Percentiles rank a stretch among this genome's conserved stretches.
Evolutionary conservation across 1,284 basidiomycete species (phyloP).

Genomic region (Heliocybe sulcata): DNA sequence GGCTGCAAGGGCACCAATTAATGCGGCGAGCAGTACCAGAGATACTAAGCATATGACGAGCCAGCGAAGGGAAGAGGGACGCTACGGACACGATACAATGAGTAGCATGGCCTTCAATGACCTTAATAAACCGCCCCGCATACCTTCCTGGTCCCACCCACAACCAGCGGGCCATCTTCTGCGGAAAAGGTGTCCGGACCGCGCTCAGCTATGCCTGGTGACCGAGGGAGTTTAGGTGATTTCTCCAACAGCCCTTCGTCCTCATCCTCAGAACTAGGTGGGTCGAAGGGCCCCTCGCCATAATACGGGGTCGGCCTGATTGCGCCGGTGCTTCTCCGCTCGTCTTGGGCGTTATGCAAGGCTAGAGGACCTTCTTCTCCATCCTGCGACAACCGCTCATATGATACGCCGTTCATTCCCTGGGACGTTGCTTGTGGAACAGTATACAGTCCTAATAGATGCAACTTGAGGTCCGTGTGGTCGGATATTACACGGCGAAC

Average conservation of each 20-base stretch:
- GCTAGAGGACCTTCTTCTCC: conserved; percentile 8
- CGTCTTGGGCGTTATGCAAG: neutral
- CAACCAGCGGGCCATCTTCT: conserved; percentile 23
- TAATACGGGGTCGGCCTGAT: conserved; percentile 48
- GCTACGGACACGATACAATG: conserved; percentile 19
- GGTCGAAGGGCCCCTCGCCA: conserved; percentile 63
- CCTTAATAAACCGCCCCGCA: conserved; percentile 8
- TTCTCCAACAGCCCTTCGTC: conserved; percentile 38
- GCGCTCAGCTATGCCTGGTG: neutral
- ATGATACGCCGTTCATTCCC: conserved; percentile 3
- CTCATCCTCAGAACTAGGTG: conserved; percentile 65
- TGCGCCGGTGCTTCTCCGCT: conserved; percentile 12
- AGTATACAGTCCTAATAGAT: no score
- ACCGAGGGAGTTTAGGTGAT: neutral
- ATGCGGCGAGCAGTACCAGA: conserved; percentile 46
- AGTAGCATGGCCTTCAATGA: neutral
- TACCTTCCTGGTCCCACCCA: conserved; percentile 28
- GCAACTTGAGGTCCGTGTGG: no score
- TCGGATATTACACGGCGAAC: no score
- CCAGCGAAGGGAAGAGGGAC: conserved; percentile 41
- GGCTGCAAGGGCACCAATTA: conserved; percentile 70
- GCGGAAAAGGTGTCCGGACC: conserved; percentile 10
- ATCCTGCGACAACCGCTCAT: conserved; percentile 15
- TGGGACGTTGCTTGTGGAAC: no score
- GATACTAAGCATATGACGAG: conserved; percentile 46